A percentile compares a stretch with the other conserved stretches of the same genome.
phyloP scores from a whole-genome alignment of 148 eudicot genomes.

The Tetragonia tetragonoides region DNA sequence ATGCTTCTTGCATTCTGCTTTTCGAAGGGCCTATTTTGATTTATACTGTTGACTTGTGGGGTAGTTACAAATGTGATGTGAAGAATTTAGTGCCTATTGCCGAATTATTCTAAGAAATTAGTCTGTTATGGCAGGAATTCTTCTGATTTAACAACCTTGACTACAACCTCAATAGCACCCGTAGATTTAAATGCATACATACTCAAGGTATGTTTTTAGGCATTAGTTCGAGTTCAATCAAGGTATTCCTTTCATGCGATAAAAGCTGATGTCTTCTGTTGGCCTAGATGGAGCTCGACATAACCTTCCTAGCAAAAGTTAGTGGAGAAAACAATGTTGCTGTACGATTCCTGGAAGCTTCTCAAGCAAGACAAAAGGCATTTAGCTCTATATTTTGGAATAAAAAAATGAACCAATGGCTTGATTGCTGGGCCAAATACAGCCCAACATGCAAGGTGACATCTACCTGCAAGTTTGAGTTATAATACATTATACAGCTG shows the following conservation, averaged over 20 bases:
- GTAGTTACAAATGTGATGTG: neutral
- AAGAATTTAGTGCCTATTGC: neutral
- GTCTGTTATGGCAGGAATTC: slow-evolving; percentile 51
- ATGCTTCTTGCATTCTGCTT: neutral
- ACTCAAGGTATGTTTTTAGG: slow-evolving; percentile 53
- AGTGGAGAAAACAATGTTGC: slow-evolving; percentile 45
- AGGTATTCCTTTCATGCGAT: neutral
- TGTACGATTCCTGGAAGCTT: slow-evolving; percentile 42
- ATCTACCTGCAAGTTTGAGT: neutral
- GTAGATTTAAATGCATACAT: slow-evolving; percentile 91
- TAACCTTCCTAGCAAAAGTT: slow-evolving; percentile 59
- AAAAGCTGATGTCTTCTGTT: neutral
- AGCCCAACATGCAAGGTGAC: slow-evolving; percentile 40
- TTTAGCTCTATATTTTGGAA: slow-evolving; percentile 78
- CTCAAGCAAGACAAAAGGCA: slow-evolving; percentile 60
- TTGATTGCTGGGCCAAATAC: slow-evolving; percentile 73
- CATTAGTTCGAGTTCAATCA: neutral
- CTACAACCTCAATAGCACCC: slow-evolving; percentile 70
- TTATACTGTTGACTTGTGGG: neutral
- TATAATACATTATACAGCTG: neutral
- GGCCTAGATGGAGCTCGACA: slow-evolving; percentile 89
- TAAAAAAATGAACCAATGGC: slow-evolving; percentile 79
- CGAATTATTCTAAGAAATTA: neutral
- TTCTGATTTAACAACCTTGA: slow-evolving; percentile 77
- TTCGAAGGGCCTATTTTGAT: neutral